Base-by-base conservation (phyloP, 495 filamentous ascomycete species). In the Barbatosphaeria neglecta region DNA sequence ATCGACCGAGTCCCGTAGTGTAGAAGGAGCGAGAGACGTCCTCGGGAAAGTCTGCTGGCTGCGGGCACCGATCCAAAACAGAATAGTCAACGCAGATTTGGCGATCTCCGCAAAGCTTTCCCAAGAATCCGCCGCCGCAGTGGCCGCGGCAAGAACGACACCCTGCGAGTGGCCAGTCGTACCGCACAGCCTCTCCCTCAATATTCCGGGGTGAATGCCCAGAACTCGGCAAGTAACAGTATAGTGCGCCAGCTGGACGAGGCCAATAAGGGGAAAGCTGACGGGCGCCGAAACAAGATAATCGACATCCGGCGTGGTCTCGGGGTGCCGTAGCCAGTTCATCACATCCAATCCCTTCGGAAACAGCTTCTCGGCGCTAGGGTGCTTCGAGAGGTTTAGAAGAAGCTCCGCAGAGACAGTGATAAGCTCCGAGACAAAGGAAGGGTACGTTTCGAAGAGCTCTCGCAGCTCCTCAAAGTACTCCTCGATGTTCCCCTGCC, bases 61-160 rank as follows among this genome's bases (percentile, higher is more conserved):
- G 52, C 93, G 86, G n/a, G 90, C 78, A 51, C 93, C 93, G 52
- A 99, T 97, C 93, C 92, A 99, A 72, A 99, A 99, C n/a, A 99
- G 83, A 48, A 93, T 84, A 6, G 83, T 93, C 46, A 99, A 68
- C 2, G 90, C 84, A 56, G 84, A 76, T 43, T 75, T 83, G 27
- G 87, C 74, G 25, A 82, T 75, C 55, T 84, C 78, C 31, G 85
- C 77, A 55, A 93, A 97, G 2, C 83, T 84, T 49, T 93, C 86
- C 93, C 93, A 97, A 38, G 77, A 82, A 51, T 84, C 81, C 8
- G 87, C 83, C 2, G 88, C 83, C 4, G 93, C 84, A 43, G 93
- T 92, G 23, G 82, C 87, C n/a, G 90, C 90, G 13, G 93, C 92
- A 13, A 90, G 85, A 46, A 99, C 82, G 16, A 99, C 77, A 54